These are phyloP conservation scores for Neospora caninum DNA, from an alignment of 169 alveolate species.

Conservation along the genomic window DNA sequence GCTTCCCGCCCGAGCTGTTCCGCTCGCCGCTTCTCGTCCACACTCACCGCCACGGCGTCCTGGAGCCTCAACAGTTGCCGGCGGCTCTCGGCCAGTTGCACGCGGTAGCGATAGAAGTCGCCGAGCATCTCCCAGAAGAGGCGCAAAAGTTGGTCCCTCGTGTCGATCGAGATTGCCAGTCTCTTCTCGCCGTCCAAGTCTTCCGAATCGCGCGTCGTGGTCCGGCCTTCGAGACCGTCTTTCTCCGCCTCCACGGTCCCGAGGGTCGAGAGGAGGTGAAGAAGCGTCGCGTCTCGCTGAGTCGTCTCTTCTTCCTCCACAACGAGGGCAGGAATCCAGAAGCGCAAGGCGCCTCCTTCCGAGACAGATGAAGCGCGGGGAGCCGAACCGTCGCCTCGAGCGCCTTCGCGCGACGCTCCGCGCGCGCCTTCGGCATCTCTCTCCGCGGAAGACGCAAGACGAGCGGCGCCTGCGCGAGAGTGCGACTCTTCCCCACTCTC, in stretches of 20 bases:
- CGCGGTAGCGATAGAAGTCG: conserved; percentile 37
- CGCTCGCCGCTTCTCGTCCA: background rate
- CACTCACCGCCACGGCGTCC: background rate
- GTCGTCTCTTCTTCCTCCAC: background rate
- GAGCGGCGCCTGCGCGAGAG: background rate
- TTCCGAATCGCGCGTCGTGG: background rate
- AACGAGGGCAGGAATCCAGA: background rate
- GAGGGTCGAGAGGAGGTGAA: conserved; percentile 15
- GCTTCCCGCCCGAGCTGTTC: background rate
- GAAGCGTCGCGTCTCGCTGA: conserved; percentile 41
- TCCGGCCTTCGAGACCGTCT: background rate
- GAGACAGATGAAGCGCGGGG: no score
- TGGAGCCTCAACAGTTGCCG: background rate
- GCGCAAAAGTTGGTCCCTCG: background rate
- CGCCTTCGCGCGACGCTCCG: no score
- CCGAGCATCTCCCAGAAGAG: conserved; percentile 51
- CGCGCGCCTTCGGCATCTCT: background rate
- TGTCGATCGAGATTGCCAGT: background rate
- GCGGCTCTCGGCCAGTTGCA: background rate
- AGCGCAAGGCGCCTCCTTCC: background rate
- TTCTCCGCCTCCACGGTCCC: background rate
- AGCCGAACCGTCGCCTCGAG: no score
- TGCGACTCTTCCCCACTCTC: background rate
- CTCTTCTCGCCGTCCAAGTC: background rate
- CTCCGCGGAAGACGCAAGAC: background rate